phyloP scores from a whole-genome alignment of 129 eudicot species.

The Gnaphalium uliginosum region DNA sequence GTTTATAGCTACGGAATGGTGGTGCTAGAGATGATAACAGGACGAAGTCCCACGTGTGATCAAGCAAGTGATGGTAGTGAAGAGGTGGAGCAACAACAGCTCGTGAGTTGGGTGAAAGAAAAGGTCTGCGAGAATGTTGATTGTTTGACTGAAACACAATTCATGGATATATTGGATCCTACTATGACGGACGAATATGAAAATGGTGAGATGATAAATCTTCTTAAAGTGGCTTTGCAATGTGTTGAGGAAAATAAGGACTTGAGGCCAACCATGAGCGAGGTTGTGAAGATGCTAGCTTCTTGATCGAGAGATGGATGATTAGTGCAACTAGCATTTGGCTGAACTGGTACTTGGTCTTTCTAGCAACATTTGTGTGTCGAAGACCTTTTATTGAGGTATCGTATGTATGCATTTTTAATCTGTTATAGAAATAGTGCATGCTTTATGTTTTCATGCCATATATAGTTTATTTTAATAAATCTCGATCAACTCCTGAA shows the following conservation, averaged over 20 bases:
- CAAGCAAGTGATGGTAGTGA: neutral
- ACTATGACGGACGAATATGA: neutral
- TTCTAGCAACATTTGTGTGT: neutral
- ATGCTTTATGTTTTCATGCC: too few species aligned
- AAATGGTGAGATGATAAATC: neutral
- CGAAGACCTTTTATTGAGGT: neutral
- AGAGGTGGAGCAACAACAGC: neutral
- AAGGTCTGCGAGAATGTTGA: neutral
- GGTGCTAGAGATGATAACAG: slow-evolving; percentile 11
- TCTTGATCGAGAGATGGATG: neutral
- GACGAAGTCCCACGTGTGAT: neutral
- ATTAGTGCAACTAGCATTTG: neutral
- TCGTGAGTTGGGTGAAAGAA: neutral
- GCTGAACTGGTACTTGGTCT: neutral
- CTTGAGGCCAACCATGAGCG: neutral
- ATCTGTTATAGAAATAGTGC: too few species aligned
- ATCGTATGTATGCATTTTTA: too few species aligned
- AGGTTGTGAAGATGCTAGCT: slow-evolving; percentile 2
- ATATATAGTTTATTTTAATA: too few species aligned
- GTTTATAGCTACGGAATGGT: slow-evolving; percentile 14
- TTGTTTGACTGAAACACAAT: neutral
- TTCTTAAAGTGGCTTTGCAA: neutral
- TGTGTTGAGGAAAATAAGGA: slow-evolving; percentile 10
- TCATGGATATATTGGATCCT: slow-evolving; percentile 10
- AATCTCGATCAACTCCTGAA: too few species aligned